These are phyloP conservation scores for Powellomyces hirtus DNA, from an alignment of 192 early-diverging fungal genomes.

Conservation along the genomic window DNA sequence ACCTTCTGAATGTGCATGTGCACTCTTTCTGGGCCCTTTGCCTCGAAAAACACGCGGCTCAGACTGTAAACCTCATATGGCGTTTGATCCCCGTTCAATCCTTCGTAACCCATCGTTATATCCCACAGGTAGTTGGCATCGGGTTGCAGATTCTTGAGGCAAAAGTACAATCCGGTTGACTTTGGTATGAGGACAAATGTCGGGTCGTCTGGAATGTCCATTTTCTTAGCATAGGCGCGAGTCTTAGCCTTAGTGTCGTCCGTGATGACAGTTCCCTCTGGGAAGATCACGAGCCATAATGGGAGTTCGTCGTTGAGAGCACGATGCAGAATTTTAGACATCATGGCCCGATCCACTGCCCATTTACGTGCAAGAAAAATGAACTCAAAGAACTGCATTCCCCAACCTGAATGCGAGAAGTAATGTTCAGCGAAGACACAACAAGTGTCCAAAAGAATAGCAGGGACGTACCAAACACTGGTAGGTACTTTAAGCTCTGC, in stretches of 20 bases:
- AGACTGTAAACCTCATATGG: conserved; percentile 84
- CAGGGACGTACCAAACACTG: conserved; percentile 71
- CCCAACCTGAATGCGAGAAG: conserved; percentile 31
- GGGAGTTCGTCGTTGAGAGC: conserved; percentile 50
- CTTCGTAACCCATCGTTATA: conserved; percentile 85
- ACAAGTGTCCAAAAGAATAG: conserved; percentile 21
- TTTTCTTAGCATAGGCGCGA: conserved; percentile 64
- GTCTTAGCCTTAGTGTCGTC: conserved; percentile 68
- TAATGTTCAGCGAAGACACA: too few relatives aligned
- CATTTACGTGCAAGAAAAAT: conserved; percentile 90
- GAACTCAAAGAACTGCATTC: conserved; percentile 91
- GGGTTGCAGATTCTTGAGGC: conserved; percentile 62
- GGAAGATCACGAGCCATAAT: conserved; percentile 91
- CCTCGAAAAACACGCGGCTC: conserved; percentile 69
- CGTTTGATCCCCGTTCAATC: conserved; percentile 65
- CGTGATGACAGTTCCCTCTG: conserved; percentile 92
- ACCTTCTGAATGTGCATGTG: conserved; percentile 68
- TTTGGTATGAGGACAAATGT: conserved; percentile 81
- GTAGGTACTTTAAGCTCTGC: conserved; percentile 73
- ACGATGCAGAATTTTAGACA: conserved; percentile 47
- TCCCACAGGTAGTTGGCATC: conserved; percentile 79
- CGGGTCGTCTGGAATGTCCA: conserved; percentile 37
- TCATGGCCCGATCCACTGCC: conserved; percentile 67
- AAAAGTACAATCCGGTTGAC: conserved; percentile 76
- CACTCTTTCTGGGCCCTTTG: conserved; percentile 71